Evolutionary conservation across 108 stramenopile genomes (phyloP), one percentile per base, ranked within the genome.

Genomic region (Fistulifera pelliculosa): DNA sequence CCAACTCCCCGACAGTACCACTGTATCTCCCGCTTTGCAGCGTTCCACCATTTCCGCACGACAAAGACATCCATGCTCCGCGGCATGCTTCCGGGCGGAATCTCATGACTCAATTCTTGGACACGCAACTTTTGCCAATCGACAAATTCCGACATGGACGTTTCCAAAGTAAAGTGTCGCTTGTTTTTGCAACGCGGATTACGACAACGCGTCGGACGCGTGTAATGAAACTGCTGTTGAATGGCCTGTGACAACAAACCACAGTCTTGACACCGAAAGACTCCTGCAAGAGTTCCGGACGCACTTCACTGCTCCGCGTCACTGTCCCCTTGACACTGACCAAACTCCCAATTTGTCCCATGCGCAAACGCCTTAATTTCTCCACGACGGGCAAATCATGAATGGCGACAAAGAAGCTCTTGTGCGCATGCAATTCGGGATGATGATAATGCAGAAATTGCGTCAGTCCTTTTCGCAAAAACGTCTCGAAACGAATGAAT

Each of bases 91-190:
- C 99, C 99, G 6, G 99, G 86, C 6, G 99, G 99, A 28, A 99
- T 96, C 53, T 98, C 95, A 54, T 95, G 85, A 15, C 96, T 77
- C 58, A 91, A 90, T 68, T 99, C 99, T 70, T 99, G 99, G 25
- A 99, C 94, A 7, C 96, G 81, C 27, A 99, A 58, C 52, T 93
- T 79, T 66, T 99, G 99, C 96, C 96, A 98, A 62, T 99, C 99
- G 5, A 89, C 88, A 60, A 98, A 98, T 27, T 78, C 75, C 28
- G 77, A 83, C n/a, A 58, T 25, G 27, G 50, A 41, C 3, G 76
- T 59, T 50, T 90, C 87, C 42, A 96, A 70, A 52, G 73, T 47
- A 67, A 95, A 98, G 41, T 87, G 76, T 23, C 62, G 64, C 15
- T 54, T 53, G 45, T 71, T 72, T 53, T 83, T 71, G 75, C 96